Base-by-base conservation (phyloP, 257 asterid species). In the Ehretia macrophylla region DNA sequence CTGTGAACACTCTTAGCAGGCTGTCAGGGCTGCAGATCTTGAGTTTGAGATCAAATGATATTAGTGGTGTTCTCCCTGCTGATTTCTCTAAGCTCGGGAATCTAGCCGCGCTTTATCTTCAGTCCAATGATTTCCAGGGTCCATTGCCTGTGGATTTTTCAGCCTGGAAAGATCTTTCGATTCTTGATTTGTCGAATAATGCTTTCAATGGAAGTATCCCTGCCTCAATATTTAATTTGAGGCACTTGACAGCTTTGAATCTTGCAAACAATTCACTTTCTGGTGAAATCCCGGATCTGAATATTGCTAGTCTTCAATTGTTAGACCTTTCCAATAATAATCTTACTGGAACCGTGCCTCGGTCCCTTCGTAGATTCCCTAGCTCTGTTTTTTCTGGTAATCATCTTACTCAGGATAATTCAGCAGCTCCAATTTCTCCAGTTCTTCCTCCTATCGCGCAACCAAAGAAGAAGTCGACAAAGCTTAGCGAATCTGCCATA, bases 271-370 rank as follows among this genome's bases (percentile, higher is more conserved):
- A 81, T 71, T 68, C 72, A 0, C 56, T 81, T 23, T 72, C 84
- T 23, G 87, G 87, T 37, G 80, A 69, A 23, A 56, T 77, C 62
- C 87, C 87, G 51, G 82, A 81, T 58, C 42, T 92, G 19, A 49
- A 72, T 75, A 70, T 85, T 63, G 83, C 86, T 11, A 72, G 78
- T 65, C 67, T 91, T 63, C 83, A 79, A 68, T 18, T 79, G 18
- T 57, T 91, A 50, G 84, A 91, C 77, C 75, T 91, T 53, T 83
- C 96, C 40, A 75, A 79, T 67, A 91, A 91, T 48, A 72, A 76
- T 57, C 82, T 91, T 48, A 80, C 87, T 8, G 98, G 98, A 32
- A 40, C 35, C 16, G 50, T 81, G 64, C 87, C 87, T 38, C 66
- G 20, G 12, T 69, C 82, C 0, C 84, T 81, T 45, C 67, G 42